Percentiles rank a stretch among this genome's conserved stretches.
Conservation (phyloP, 176 grass and related monocot species). For the Phyllostachys edulis region DNA sequence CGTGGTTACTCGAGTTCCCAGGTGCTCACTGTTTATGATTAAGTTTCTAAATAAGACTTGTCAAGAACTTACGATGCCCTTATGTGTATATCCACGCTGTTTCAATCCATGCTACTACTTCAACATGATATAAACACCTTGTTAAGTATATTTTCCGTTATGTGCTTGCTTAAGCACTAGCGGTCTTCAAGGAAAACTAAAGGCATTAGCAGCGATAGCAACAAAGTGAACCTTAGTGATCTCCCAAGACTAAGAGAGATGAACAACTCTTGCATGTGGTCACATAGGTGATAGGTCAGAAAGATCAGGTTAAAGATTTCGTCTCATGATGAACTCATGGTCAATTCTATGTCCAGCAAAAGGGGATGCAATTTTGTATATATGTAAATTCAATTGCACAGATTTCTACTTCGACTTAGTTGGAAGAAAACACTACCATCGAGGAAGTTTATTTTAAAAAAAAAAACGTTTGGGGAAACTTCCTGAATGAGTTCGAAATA, state of each 20-base stretch:
- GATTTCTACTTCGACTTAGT: neutral
- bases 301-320: neutral
- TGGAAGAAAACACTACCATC: neutral
- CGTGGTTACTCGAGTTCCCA: neutral
- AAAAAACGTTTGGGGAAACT: neutral
- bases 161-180: neutral
- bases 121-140: neutral
- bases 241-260: too few relatives aligned
- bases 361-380: conserved; percentile 17
- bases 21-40: conserved; percentile 9
- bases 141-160: neutral
- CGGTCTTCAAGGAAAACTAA: neutral
- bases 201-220: neutral
- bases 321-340: conserved; percentile 27
- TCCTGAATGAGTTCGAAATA: neutral
- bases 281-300: neutral
- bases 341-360: conserved; percentile 26
- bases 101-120: neutral
- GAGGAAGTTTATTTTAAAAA: conserved; percentile 9
- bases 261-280: neutral
- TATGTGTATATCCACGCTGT: neutral
- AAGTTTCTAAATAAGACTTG: neutral
- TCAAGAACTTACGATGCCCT: neutral
- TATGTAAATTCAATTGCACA: neutral
- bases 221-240: neutral